phyloP scores from a whole-genome alignment of 2,329 filamentous ascomycete species.

The Ascochyta lentis region DNA sequence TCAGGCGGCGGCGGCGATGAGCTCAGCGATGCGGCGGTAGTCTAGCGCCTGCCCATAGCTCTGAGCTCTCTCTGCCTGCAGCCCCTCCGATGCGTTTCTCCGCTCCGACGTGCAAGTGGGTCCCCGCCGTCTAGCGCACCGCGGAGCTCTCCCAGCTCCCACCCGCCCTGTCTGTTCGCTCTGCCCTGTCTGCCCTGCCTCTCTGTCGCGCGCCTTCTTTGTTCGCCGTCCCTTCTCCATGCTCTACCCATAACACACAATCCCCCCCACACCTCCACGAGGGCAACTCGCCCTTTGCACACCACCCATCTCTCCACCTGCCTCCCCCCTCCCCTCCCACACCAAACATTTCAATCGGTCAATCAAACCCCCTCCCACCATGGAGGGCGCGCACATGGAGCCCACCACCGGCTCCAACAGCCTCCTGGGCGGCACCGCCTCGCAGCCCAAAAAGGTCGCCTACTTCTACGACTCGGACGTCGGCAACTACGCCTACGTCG shows the following conservation, averaged over 20 bases:
- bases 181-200: background rate
- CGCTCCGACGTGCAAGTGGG: background rate
- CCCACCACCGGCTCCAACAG: slow-evolving; percentile 15
- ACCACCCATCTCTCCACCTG: background rate
- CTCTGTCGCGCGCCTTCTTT: slow-evolving; percentile 5
- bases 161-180: too few relatives aligned
- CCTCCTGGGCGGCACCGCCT: slow-evolving; percentile 32
- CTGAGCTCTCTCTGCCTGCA: background rate
- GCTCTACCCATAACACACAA: background rate
- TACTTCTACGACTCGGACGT: slow-evolving; percentile 99
- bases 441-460: slow-evolving; percentile 76
- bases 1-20: background rate
- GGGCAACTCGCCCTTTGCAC: background rate
- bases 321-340: background rate
- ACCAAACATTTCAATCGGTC: background rate
- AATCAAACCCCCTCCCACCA: slow-evolving; percentile 3
- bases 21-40: too few relatives aligned
- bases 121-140: background rate
- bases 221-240: slow-evolving; percentile 1
- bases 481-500: slow-evolving; percentile 95
- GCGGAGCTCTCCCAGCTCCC: slow-evolving; percentile 8
- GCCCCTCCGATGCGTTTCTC: background rate
- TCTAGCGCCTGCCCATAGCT: background rate
- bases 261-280: background rate
- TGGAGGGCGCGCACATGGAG: slow-evolving; percentile 28